These are phyloP conservation scores for Teratosphaeriaceae sp. DNA, from an alignment of 2,329 filamentous ascomycete genomes.

Conservation along the genomic window DNA sequence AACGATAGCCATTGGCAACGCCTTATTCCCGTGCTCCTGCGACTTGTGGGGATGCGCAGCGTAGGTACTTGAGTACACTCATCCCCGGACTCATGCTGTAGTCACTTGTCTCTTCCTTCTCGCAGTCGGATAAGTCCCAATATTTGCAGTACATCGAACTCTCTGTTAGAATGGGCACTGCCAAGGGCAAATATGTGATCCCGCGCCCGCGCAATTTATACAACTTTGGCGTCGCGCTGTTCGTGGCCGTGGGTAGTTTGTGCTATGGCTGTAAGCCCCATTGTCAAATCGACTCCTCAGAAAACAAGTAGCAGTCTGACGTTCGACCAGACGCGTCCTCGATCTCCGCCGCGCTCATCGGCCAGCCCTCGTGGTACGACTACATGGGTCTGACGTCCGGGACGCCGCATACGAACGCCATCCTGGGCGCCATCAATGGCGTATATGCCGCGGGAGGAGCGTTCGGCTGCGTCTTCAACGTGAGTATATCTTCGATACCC, in stretches of 20 bases:
- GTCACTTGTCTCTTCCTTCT: neutral
- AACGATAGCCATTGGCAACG: neutral
- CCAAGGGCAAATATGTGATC: slow-evolving; percentile 3
- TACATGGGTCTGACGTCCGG: slow-evolving; percentile 34
- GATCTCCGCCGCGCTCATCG: slow-evolving; percentile 24
- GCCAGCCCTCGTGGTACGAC: slow-evolving; percentile 31
- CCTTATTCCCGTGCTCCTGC: slow-evolving; percentile 1
- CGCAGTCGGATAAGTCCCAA: neutral
- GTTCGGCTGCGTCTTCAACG: slow-evolving; percentile 31
- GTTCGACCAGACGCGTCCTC: slow-evolving; percentile 3
- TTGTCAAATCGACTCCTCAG: neutral
- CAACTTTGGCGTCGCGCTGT: slow-evolving; percentile 10
- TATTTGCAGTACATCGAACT: too few species aligned
- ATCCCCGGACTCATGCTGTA: neutral
- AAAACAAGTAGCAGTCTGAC: too few species aligned
- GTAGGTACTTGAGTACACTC: neutral
- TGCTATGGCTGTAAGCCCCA: slow-evolving; percentile 9
- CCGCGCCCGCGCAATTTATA: slow-evolving; percentile 7
- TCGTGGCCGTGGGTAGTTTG: slow-evolving; percentile 10
- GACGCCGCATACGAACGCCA: slow-evolving; percentile 20
- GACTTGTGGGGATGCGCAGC: neutral
- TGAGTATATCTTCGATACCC: too few species aligned
- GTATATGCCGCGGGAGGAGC: slow-evolving; percentile 38
- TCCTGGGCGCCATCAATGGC: slow-evolving; percentile 41
- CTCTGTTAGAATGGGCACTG: too few species aligned